Evolutionary conservation across 179 eudicot species (phyloP).

Genomic region (Pouteria campechiana): DNA sequence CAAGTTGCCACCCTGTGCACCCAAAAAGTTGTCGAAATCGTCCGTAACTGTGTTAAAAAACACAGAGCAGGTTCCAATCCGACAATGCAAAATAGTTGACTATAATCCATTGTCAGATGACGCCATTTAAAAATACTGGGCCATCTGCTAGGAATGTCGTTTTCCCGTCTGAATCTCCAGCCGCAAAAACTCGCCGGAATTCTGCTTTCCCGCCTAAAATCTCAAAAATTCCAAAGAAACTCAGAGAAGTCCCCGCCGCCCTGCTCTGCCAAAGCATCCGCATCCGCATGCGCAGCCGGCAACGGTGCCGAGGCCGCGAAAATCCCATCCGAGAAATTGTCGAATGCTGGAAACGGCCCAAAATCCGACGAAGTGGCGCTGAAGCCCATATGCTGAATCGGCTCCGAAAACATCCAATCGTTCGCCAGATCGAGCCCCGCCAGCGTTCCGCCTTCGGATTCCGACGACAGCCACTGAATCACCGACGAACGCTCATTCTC

Average conservation of each 20-base stretch:
- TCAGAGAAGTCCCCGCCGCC: constrained; percentile 17
- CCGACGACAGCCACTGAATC: constrained; percentile 8
- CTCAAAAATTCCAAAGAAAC: constrained; percentile 47
- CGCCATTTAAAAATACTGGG: too few species aligned
- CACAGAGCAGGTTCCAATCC: too few species aligned
- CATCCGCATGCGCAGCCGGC: background rate
- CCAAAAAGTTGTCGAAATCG: too few species aligned
- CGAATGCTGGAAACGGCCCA: constrained; percentile 35
- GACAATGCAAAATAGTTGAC: too few species aligned
- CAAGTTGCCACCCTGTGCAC: too few species aligned
- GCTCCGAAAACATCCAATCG: constrained; percentile 27
- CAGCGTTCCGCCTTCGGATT: constrained; percentile 25
- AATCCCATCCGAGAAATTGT: constrained; percentile 21
- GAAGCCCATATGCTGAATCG: constrained; percentile 18
- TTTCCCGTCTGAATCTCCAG: too few species aligned
- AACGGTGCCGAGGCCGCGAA: constrained; percentile 10
- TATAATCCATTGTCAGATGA: too few species aligned
- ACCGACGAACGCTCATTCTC: background rate
- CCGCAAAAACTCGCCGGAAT: constrained; percentile 3
- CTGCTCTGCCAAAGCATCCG: constrained; percentile 14
- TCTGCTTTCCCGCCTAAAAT: background rate
- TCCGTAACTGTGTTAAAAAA: too few species aligned
- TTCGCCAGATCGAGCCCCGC: constrained; percentile 10
- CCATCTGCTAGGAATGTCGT: too few species aligned
- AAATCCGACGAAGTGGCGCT: constrained; percentile 26